These are phyloP conservation scores for Aquilaria sinensis DNA, from an alignment of 345 rosid species.

Conservation along the genomic window DNA sequence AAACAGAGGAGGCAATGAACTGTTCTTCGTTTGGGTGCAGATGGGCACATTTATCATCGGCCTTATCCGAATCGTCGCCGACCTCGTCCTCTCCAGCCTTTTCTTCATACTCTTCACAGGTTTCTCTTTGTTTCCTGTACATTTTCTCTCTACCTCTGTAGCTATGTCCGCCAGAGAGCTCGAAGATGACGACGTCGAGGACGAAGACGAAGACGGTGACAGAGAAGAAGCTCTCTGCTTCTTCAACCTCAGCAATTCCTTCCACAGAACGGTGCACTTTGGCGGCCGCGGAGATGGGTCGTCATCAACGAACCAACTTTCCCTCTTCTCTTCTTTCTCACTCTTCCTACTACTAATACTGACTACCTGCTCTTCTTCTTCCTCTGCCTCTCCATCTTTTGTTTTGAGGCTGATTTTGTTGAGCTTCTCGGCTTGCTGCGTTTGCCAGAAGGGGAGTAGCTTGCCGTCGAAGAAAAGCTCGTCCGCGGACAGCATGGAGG, in stretches of 20 bases:
- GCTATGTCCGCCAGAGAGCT: slow-evolving; percentile 35
- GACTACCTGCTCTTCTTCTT: neutral
- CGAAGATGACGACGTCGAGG: slow-evolving; percentile 50
- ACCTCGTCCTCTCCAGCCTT: slow-evolving; percentile 64
- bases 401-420: slow-evolving; percentile 42
- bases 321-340: slow-evolving; percentile 36
- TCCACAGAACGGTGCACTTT: slow-evolving; percentile 92
- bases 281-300: slow-evolving; percentile 98
- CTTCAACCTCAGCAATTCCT: slow-evolving; percentile 80
- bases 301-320: slow-evolving; percentile 80
- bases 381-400: slow-evolving; percentile 24
- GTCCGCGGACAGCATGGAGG: slow-evolving; percentile 68
- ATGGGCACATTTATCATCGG: slow-evolving; percentile 71
- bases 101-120: slow-evolving; percentile 56
- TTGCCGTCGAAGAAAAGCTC: slow-evolving; percentile 90
- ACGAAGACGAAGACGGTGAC: slow-evolving; percentile 41
- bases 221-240: slow-evolving; percentile 57
- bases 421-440: slow-evolving; percentile 64
- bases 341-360: too few species aligned
- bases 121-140: slow-evolving; percentile 25
- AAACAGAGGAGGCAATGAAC: slow-evolving; percentile 48
- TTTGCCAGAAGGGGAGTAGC: slow-evolving; percentile 86
- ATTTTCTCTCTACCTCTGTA: slow-evolving; percentile 26
- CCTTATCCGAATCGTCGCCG: slow-evolving; percentile 54
- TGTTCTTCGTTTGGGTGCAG: slow-evolving; percentile 45